Percentiles rank a stretch among this genome's conserved stretches.
These are phyloP conservation scores for Oropetium thomaeum DNA, from an alignment of 176 grass and related monocot genomes.

Conservation along the genomic window DNA sequence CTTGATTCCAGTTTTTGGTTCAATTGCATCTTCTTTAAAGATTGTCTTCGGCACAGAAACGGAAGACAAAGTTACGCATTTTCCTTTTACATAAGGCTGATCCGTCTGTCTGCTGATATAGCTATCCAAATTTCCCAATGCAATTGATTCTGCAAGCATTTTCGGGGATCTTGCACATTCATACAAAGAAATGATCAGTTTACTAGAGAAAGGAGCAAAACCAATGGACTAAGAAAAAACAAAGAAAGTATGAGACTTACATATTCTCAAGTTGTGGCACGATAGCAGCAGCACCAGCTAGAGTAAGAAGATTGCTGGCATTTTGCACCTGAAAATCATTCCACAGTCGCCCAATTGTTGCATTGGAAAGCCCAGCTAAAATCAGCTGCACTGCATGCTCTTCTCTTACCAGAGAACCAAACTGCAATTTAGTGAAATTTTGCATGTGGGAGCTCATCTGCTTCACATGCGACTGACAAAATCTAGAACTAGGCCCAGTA, in stretches of 20 bases:
- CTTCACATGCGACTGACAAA: slow-evolving; percentile 46
- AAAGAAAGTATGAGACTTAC: slow-evolving; percentile 44
- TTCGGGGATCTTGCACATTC: slow-evolving; percentile 65
- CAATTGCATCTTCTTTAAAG: slow-evolving; percentile 70
- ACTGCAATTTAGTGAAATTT: slow-evolving; percentile 57
- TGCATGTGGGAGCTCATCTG: slow-evolving; percentile 43
- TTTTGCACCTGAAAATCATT: slow-evolving; percentile 51
- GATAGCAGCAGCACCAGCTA: slow-evolving; percentile 47
- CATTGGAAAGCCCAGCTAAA: slow-evolving; percentile 59
- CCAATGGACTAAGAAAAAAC: neutral
- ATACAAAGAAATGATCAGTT: slow-evolving; percentile 31
- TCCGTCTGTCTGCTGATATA: slow-evolving; percentile 22
- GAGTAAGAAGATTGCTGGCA: slow-evolving; percentile 57
- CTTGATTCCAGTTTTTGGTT: slow-evolving; percentile 96
- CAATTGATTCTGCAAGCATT: slow-evolving; percentile 60
- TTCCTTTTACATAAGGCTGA: slow-evolving; percentile 30
- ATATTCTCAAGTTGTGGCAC: slow-evolving; percentile 71
- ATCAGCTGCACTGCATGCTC: slow-evolving; percentile 51
- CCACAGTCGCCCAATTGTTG: slow-evolving; percentile 47
- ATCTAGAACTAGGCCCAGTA: slow-evolving; percentile 24
- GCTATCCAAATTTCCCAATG: slow-evolving; percentile 37
- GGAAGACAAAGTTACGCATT: slow-evolving; percentile 41
- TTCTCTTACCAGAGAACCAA: slow-evolving; percentile 41
- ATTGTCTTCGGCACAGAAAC: slow-evolving; percentile 52
- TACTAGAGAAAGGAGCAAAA: neutral